phyloP scores from a whole-genome alignment of 1,139 yeast genomes.

The Candida pseudoviswanathii region DNA sequence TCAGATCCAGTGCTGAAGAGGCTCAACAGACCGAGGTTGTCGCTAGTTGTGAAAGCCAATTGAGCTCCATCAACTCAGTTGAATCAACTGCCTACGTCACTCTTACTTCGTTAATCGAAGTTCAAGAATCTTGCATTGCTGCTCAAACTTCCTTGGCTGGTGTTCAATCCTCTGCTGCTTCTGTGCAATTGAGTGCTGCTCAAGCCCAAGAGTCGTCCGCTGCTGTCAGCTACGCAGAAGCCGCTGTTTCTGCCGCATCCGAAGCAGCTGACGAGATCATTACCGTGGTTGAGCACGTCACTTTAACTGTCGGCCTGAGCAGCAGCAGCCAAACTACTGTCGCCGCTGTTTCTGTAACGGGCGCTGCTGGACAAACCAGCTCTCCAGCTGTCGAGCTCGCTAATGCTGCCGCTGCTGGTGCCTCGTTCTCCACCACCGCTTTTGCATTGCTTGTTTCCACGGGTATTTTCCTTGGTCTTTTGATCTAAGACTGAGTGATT shows the following conservation, averaged over 20 bases:
- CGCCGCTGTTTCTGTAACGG: not conserved
- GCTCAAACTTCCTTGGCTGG: conserved; percentile 9
- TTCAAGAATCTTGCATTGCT: conserved; percentile 9
- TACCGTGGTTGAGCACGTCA: not conserved
- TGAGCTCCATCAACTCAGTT: conserved; percentile 8
- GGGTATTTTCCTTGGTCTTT: conserved; percentile 1
- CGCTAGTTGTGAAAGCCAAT: conserved; percentile 11
- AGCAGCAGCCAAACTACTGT: not conserved
- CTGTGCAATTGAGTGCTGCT: conserved; percentile 13
- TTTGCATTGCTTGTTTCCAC: conserved; percentile 2
- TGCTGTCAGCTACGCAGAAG: conserved; percentile 9
- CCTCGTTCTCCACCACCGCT: not conserved
- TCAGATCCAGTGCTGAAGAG: too few species aligned
- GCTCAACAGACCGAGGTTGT: too few species aligned
- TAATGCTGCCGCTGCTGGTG: not conserved
- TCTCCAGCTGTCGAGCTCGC: too few species aligned
- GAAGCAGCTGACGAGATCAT: conserved; percentile 10
- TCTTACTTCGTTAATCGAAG: conserved; percentile 7
- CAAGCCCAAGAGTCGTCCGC: conserved; percentile 8
- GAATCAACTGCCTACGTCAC: conserved; percentile 10
- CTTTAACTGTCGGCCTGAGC: conserved; percentile 4
- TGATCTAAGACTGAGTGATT: not conserved
- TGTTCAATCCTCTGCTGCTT: conserved; percentile 14
- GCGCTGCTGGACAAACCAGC: not conserved
- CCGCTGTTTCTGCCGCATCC: conserved; percentile 12